A percentile compares a stretch with the other conserved stretches of the same genome.
Conservation (phyloP, 179 eudicot species). For the Beta lomatogona region DNA sequence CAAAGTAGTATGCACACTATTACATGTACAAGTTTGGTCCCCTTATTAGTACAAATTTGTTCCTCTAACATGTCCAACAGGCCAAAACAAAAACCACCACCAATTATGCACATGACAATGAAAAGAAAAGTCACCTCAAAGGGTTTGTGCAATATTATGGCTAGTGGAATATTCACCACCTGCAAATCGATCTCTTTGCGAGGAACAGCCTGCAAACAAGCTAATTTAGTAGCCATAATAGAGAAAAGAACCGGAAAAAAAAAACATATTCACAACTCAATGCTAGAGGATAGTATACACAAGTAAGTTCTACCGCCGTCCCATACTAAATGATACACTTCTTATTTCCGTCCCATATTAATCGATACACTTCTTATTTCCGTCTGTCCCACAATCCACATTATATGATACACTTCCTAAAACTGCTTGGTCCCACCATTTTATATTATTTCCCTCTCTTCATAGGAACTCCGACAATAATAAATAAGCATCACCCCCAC, state of each 20-base stretch:
- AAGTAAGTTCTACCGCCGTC: not conserved
- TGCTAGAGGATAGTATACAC: not conserved
- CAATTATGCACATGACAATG: not conserved
- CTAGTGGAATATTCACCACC: constrained; percentile 60
- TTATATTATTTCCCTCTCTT: no score
- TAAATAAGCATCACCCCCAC: no score
- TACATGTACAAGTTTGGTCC: no score
- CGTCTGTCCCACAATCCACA: no score
- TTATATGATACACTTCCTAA: no score
- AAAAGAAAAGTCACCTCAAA: constrained; percentile 53
- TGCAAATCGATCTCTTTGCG: constrained; percentile 85
- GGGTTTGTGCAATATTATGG: constrained; percentile 72
- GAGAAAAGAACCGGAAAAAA: not conserved
- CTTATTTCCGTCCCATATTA: no score
- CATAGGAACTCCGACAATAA: no score
- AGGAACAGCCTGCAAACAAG: constrained; percentile 70
- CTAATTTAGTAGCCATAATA: constrained; percentile 14
- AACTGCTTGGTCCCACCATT: no score
- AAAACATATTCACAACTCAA: not conserved
- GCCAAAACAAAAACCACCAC: not conserved
- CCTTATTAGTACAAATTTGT: no score
- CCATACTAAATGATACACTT: no score
- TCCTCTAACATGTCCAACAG: not conserved
- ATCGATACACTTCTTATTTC: no score
- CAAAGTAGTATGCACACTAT: no score